Evolutionary conservation across 768 basidiomycete genomes (phyloP), one percentile per base, ranked within the genome.

Genomic region (Tulasnella sp.): DNA sequence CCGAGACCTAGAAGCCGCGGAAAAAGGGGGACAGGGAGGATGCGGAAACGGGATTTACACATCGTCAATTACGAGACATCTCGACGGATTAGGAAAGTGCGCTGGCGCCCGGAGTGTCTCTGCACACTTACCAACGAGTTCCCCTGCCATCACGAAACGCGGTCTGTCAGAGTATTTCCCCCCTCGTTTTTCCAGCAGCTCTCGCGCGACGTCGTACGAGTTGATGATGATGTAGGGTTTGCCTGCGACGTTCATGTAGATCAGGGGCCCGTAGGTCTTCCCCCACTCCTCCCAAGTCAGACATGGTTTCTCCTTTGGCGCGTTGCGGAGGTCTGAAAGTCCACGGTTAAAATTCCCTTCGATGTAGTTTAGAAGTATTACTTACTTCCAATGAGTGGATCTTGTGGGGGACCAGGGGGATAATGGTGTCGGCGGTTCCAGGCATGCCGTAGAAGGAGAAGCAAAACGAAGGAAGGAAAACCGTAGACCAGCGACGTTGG

Each of bases 131-230:
- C 71, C 71, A 26, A 40, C 39, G n/a, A 74, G 44, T 15, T 48
- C 74, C 32, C 39, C 44, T 23, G 61, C 67, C 67, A 81, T 81
- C 3, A 81, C 81, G 73, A 83, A 82, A 20, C 35, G 44, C 6
- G 55, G 55, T 40, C 81, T 82, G 55, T 84, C 83, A 9, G 84
- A 83, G 61, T 84, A 84, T 46, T 82, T 80, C 32, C 42, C 32
- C 0, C 82, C 83, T 18, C 83, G 79, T 15, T 77, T 80, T 0
- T 84, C 84, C 18, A 84, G 77, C 9, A 84, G 79, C 0, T 83
- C 84, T 35, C 78, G 79, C n/a, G 83, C 83, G 55, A 83, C 46
- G 69, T 81, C 80, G 35, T 80, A 74, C 23, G 82, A 82, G 80
- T 80, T 84, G 11, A 84, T 77, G 77, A 77, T 77, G 70, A 77